Evolutionary conservation across 176 grass and related monocot genomes (phyloP).

Genomic region (Musa schizocarpa): DNA sequence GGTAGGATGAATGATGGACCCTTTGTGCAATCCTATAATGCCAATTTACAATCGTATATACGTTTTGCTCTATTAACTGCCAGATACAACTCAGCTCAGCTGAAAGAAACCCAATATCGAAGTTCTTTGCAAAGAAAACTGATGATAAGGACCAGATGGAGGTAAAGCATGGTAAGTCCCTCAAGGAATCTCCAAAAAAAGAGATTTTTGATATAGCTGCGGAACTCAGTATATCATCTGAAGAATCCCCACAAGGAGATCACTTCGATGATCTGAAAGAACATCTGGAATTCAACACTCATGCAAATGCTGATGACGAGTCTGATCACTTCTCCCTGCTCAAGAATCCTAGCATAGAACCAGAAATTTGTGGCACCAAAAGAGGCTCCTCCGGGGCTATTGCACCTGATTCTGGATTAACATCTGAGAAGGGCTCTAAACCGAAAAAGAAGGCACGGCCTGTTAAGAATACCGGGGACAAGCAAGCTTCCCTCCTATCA

Average conservation of each 20-base stretch:
- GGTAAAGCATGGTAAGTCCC: slow-evolving; percentile 1
- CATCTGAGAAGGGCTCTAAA: not conserved
- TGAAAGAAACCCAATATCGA: slow-evolving; percentile 50
- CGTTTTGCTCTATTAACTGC: slow-evolving; percentile 12
- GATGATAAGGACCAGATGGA: slow-evolving; percentile 10
- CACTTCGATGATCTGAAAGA: slow-evolving; percentile 3
- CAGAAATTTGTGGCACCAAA: slow-evolving; percentile 29
- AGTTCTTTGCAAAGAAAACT: slow-evolving; percentile 64
- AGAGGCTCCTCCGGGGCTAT: slow-evolving; percentile 39
- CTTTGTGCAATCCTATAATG: too few species aligned
- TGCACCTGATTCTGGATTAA: slow-evolving; percentile 13
- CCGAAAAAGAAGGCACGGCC: slow-evolving; percentile 36
- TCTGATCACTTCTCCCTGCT: slow-evolving; percentile 4
- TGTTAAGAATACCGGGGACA: slow-evolving; percentile 29
- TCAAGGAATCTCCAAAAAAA: slow-evolving; percentile 10
- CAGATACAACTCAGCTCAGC: slow-evolving; percentile 46
- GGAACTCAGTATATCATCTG: not conserved
- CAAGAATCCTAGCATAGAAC: slow-evolving; percentile 12
- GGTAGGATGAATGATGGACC: too few species aligned
- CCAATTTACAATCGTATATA: too few species aligned
- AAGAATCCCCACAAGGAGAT: slow-evolving; percentile 22
- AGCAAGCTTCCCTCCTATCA: slow-evolving; percentile 61
- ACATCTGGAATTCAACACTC: not conserved
- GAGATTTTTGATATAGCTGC: slow-evolving; percentile 12
- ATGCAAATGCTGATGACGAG: slow-evolving; percentile 1